A percentile compares a stretch with the other conserved stretches of the same genome.
Conservation (phyloP, 768 basidiomycete genomes). For the Macrolepiota albuminosa region DNA sequence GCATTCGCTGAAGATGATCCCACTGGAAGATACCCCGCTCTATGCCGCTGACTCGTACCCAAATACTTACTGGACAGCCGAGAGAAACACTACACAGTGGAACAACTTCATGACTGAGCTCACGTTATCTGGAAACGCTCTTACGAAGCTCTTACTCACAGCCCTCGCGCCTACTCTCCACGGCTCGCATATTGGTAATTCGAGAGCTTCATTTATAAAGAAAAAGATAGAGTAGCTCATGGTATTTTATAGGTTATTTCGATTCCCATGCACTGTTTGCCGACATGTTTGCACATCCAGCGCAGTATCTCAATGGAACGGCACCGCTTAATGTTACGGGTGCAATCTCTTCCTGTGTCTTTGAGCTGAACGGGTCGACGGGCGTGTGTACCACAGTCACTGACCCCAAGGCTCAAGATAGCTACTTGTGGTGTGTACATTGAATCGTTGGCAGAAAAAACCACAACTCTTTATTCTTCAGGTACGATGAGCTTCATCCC, state of each 20-base stretch:
- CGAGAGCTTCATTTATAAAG: background rate
- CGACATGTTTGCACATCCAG: slow-evolving; percentile 51
- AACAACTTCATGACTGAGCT: slow-evolving; percentile 51
- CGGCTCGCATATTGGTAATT: slow-evolving; percentile 54
- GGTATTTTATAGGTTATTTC: slow-evolving; percentile 39
- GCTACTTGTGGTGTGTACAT: slow-evolving; percentile 42
- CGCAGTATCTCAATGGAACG: slow-evolving; percentile 57
- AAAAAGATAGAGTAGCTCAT: background rate
- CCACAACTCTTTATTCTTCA: background rate
- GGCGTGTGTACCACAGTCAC: slow-evolving; percentile 28
- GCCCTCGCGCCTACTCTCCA: slow-evolving; percentile 41
- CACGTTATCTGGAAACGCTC: slow-evolving; percentile 43
- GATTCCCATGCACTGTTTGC: slow-evolving; percentile 57
- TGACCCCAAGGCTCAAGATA: slow-evolving; percentile 32
- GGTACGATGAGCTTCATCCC: slow-evolving; percentile 39
- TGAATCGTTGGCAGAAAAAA: background rate
- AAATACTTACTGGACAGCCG: slow-evolving; percentile 43
- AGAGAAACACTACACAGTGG: slow-evolving; percentile 55
- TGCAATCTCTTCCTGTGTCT: slow-evolving; percentile 43
- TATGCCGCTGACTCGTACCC: slow-evolving; percentile 46
- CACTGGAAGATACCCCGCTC: slow-evolving; percentile 43
- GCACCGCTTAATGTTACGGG: slow-evolving; percentile 57
- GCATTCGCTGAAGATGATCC: slow-evolving; percentile 42
- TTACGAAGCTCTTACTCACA: slow-evolving; percentile 47
- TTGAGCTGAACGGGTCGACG: slow-evolving; percentile 20